Base-by-base conservation (phyloP, 2,329 filamentous ascomycete species). In the Aspergillus sp. region DNA sequence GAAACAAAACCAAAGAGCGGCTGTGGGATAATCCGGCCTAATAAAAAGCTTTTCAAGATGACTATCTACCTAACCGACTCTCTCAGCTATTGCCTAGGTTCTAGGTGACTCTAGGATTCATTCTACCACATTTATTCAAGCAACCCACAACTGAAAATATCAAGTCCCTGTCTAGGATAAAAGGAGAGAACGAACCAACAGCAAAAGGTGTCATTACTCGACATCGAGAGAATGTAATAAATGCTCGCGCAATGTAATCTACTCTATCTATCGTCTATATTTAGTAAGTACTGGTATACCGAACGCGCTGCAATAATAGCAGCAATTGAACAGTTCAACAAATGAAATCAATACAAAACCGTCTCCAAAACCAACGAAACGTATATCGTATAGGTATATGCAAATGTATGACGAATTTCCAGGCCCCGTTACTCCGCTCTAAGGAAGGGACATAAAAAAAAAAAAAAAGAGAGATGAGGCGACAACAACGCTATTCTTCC, bases 401-500 rank as follows among this genome's bases (percentile, higher is more conserved):
- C 15, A 37, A 37, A 37, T 37, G 35, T 37, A 37, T 37, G 35
- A 15, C 15, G 4, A n/a, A 7, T 37, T 37, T 37, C 35, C 15
- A 14, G 35, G 6, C 14, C 9, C 19, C 40, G 40, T 43, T 17
- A 43, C n/a, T 43, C 40, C n/a, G n/a, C 40, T 17, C n/a, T 11
- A 21, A 23, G n/a, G 5, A 17, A 37, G 35, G 51, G 35, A 15
- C 48, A 19, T 23, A 15, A 47, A 48, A 14, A 19, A 15, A 14
- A 19, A 15, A 17, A 17, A 39, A 21, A 9, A 8, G 14, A 37
- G 19, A n/a, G 37, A 19, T 14, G 17, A 14, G n/a, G 37, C 4
- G 25, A 19, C 5, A 46, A 39, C 12, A 47, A 39, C 4, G 11
- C 17, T 48, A 54, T 55, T 77, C 85, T 64, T 93, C 88, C 8